Conservation (phyloP, 2,329 filamentous ascomycete species). For the Metarhizium humberi region DNA sequence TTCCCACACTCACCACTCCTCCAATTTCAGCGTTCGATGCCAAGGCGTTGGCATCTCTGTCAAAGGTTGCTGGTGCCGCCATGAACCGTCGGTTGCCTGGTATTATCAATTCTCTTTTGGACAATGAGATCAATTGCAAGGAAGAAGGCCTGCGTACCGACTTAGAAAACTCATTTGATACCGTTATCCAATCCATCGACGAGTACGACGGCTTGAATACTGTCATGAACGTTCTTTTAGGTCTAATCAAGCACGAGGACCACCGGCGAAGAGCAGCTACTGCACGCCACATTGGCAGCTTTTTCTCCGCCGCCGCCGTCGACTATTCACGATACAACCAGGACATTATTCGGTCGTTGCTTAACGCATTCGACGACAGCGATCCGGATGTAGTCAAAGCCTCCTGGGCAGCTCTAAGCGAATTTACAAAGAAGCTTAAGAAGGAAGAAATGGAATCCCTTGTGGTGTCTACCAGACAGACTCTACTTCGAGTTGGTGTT, state of each 20-base stretch:
- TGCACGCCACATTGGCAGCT: conserved; percentile 71
- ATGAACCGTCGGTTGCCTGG: conserved; percentile 86
- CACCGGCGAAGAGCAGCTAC: conserved; percentile 73
- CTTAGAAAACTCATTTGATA: conserved; percentile 74
- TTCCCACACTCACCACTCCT: conserved; percentile 81
- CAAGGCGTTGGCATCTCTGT: conserved; percentile 82
- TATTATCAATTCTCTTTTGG: conserved; percentile 90
- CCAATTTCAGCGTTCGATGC: conserved; percentile 95
- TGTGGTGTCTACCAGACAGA: conserved; percentile 76
- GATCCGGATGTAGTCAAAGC: conserved; percentile 80
- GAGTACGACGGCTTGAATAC: conserved; percentile 94
- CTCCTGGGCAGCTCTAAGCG: conserved; percentile 77
- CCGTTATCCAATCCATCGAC: conserved; percentile 84
- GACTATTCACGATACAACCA: conserved; percentile 96
- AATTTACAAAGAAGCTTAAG: conserved; percentile 78
- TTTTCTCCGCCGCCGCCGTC: conserved; percentile 70
- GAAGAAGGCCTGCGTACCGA: conserved; percentile 67
- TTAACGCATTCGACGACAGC: conserved; percentile 85
- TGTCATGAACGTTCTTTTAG: conserved; percentile 86
- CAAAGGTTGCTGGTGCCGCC: conserved; percentile 78
- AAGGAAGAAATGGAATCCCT: conserved; percentile 98
- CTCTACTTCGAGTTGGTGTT: conserved; percentile 80
- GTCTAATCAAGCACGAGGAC: conserved; percentile 85
- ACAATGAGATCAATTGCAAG: conserved; percentile 72
- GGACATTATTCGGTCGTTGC: conserved; percentile 81